These are phyloP conservation scores for Ophiocordyceps robertsii DNA, from an alignment of 2,329 filamentous ascomycete genomes.

Conservation along the genomic window DNA sequence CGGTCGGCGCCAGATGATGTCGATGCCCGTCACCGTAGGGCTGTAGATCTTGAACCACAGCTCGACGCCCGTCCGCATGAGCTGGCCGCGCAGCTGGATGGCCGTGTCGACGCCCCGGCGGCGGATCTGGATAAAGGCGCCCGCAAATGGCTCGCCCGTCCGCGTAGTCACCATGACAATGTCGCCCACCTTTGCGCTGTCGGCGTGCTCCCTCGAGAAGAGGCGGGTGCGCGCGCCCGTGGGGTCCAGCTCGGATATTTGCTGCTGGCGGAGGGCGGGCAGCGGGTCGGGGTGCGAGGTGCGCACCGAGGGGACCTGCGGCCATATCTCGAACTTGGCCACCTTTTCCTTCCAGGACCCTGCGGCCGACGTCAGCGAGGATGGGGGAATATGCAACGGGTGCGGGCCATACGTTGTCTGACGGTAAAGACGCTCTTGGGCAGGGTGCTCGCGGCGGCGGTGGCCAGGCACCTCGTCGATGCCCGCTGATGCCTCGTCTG, in stretches of 20 bases:
- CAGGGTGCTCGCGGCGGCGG: conserved; percentile 14
- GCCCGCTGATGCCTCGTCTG: conserved; percentile 37
- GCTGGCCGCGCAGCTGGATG: conserved; percentile 71
- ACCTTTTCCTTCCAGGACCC: conserved; percentile 21
- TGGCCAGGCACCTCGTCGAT: conserved; percentile 33
- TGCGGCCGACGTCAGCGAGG: conserved; percentile 8
- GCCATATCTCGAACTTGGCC: conserved; percentile 36
- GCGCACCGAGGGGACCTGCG: conserved; percentile 40
- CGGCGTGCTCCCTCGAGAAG: conserved; percentile 64
- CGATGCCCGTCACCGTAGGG: conserved; percentile 78
- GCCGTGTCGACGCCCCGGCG: conserved; percentile 80
- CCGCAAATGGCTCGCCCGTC: conserved; percentile 73
- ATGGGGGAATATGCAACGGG: not conserved
- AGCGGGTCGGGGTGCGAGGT: conserved; percentile 54
- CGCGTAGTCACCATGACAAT: conserved; percentile 81
- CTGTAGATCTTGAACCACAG: conserved; percentile 97
- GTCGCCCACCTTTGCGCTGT: conserved; percentile 74
- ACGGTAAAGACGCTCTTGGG: conserved; percentile 14
- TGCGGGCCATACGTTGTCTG: conserved; percentile 19
- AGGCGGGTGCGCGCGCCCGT: conserved; percentile 69
- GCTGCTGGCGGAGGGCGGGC: conserved; percentile 48
- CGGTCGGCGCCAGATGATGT: conserved; percentile 76
- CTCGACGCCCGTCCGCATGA: conserved; percentile 81
- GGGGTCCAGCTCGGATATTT: conserved; percentile 68
- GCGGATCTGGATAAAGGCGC: conserved; percentile 77